A percentile compares a stretch with the other conserved stretches of the same genome.
phyloP scores from a whole-genome alignment of 768 basidiomycete genomes.

The Rhodosporidiobolus odoratus region DNA sequence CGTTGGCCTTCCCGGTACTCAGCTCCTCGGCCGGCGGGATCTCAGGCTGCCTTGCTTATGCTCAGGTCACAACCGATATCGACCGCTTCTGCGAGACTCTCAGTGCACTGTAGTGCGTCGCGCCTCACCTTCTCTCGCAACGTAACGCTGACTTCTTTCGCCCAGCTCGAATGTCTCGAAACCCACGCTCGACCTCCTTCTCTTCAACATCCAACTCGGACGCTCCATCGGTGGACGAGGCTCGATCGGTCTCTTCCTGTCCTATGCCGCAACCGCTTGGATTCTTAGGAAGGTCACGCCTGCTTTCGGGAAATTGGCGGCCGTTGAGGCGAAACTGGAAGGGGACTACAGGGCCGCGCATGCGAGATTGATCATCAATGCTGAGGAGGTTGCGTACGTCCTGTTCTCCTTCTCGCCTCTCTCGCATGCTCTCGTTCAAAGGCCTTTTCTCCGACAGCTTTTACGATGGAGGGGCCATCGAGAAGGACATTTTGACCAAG shows the following conservation, averaged over 20 bases:
- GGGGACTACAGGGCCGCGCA: slow-evolving; percentile 89
- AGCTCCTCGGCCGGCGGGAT: too few species aligned
- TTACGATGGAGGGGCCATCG: slow-evolving; percentile 79
- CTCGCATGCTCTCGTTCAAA: too few species aligned
- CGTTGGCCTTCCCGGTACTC: neutral
- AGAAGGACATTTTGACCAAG: slow-evolving; percentile 70
- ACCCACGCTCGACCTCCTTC: slow-evolving; percentile 77
- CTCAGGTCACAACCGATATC: slow-evolving; percentile 71
- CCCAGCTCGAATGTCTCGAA: slow-evolving; percentile 85
- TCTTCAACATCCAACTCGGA: slow-evolving; percentile 88
- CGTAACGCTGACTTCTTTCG: neutral
- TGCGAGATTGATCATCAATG: slow-evolving; percentile 75
- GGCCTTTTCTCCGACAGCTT: slow-evolving; percentile 54
- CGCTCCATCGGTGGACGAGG: slow-evolving; percentile 81
- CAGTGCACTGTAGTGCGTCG: slow-evolving; percentile 76
- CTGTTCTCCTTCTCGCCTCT: neutral
- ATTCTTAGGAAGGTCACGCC: slow-evolving; percentile 73
- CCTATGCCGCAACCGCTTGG: slow-evolving; percentile 78
- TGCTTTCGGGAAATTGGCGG: slow-evolving; percentile 83
- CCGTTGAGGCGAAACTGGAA: slow-evolving; percentile 77
- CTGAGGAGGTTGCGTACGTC: slow-evolving; percentile 84
- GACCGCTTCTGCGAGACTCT: slow-evolving; percentile 81
- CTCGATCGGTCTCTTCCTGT: slow-evolving; percentile 67
- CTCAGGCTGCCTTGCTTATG: too few species aligned
- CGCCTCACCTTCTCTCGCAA: neutral